Evolutionary conservation across 768 basidiomycete species (phyloP).

Genomic region (Sarcodon aspratus): DNA sequence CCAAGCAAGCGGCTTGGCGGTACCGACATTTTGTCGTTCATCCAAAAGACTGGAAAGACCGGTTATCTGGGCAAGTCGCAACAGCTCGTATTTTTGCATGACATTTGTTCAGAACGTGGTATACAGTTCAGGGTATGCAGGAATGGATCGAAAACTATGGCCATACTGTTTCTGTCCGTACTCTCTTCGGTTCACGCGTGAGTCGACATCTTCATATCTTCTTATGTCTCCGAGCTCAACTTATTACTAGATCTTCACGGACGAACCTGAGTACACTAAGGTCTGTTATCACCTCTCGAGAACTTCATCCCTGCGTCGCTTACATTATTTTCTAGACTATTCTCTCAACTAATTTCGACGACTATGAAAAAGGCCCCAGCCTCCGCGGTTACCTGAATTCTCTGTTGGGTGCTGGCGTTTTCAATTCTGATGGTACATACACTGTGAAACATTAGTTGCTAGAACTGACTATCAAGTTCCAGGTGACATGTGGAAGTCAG

Average conservation of each 20-base stretch:
- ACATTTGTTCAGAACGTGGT: neutral
- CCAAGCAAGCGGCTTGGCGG: neutral
- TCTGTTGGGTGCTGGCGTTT: slow-evolving; percentile 24
- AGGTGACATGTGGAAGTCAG: slow-evolving; percentile 41
- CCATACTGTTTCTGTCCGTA: neutral
- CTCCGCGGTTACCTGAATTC: slow-evolving; percentile 17
- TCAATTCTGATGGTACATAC: slow-evolving; percentile 30
- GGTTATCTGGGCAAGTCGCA: neutral
- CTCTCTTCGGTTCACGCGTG: neutral
- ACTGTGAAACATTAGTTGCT: neutral
- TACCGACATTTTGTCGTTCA: neutral
- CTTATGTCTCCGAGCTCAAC: neutral
- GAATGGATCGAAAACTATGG: neutral
- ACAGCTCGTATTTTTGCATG: neutral
- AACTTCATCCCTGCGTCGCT: neutral
- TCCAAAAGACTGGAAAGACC: neutral
- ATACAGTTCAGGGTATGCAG: neutral
- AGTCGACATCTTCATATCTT: neutral
- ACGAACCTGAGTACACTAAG: slow-evolving; percentile 22
- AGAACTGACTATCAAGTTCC: slow-evolving; percentile 19
- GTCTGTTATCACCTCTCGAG: slow-evolving; percentile 7
- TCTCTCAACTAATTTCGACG: slow-evolving; percentile 24
- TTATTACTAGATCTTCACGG: neutral
- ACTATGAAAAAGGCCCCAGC: slow-evolving; percentile 19
- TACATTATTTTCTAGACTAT: slow-evolving; percentile 16